phyloP scores from a whole-genome alignment of 306 rosid genomes.

The Bauhinia variegata region DNA sequence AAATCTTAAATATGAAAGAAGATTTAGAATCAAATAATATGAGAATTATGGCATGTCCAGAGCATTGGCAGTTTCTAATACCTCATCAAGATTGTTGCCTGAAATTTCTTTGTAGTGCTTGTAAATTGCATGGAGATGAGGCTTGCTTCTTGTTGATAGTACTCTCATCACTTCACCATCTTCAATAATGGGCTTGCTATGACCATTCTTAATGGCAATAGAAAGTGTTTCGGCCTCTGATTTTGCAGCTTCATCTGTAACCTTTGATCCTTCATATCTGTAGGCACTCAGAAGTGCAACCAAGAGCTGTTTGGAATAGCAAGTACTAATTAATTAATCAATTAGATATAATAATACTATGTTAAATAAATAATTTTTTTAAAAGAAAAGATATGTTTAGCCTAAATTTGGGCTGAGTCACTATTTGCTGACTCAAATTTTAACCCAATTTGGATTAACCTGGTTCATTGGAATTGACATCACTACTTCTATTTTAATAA shows the following conservation, averaged over 20 bases:
- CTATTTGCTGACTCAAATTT: too few species aligned
- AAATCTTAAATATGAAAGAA: background rate
- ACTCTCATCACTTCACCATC: constrained; percentile 76
- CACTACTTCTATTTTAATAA: too few species aligned
- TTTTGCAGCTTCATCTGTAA: constrained; percentile 63
- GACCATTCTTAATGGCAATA: constrained; percentile 54
- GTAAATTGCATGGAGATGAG: constrained; percentile 57
- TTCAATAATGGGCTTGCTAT: constrained; percentile 50
- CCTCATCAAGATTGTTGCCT: constrained; percentile 74
- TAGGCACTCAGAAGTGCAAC: constrained; percentile 87
- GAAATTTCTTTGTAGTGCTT: constrained; percentile 69
- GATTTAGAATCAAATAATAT: too few species aligned
- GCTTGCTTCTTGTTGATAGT: constrained; percentile 83
- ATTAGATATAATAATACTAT: too few species aligned
- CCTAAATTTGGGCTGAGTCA: too few species aligned
- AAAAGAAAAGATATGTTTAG: too few species aligned
- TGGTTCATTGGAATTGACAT: too few species aligned
- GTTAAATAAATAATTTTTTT: too few species aligned
- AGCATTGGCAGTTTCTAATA: constrained; percentile 23
- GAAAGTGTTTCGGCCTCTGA: constrained; percentile 66
- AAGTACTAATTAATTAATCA: background rate
- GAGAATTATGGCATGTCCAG: too few species aligned
- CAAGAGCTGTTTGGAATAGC: constrained; percentile 62
- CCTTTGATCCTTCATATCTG: constrained; percentile 85
- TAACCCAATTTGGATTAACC: too few species aligned